These are phyloP conservation scores for Neurospora sp. DNA, from an alignment of 495 filamentous ascomycete genomes.

Conservation along the genomic window DNA sequence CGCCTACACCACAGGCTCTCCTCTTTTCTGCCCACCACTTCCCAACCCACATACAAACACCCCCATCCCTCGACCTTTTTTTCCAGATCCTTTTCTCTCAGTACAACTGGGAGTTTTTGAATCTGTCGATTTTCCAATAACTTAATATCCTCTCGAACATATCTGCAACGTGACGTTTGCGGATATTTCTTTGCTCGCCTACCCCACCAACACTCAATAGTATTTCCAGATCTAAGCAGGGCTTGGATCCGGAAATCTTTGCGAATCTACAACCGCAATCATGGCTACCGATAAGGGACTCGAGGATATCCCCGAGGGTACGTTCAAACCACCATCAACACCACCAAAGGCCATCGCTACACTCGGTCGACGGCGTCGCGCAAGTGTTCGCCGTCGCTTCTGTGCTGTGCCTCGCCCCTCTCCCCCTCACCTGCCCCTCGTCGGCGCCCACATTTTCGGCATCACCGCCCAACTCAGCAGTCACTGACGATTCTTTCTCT, in stretches of 20 bases:
- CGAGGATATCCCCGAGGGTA: slow-evolving; percentile 90
- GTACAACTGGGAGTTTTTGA: slow-evolving; percentile 26
- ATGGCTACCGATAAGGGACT: slow-evolving; percentile 96
- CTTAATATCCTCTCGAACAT: slow-evolving; percentile 28
- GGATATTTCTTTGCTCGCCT: slow-evolving; percentile 30
- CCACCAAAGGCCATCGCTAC: neutral
- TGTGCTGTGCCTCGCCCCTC: neutral
- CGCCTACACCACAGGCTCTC: slow-evolving; percentile 9
- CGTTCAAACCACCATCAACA: slow-evolving; percentile 20
- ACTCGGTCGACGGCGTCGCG: neutral
- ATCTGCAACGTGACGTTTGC: slow-evolving; percentile 29
- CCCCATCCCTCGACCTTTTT: slow-evolving; percentile 10
- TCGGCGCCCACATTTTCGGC: neutral
- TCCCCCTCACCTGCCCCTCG: neutral
- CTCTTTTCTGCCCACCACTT: slow-evolving; percentile 23
- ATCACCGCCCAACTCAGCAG: neutral
- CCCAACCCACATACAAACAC: slow-evolving; percentile 22
- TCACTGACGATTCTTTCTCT: slow-evolving; percentile 9
- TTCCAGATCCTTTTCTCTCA: slow-evolving; percentile 37
- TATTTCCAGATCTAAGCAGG: slow-evolving; percentile 49
- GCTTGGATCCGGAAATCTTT: slow-evolving; percentile 60
- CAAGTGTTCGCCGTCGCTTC: neutral
- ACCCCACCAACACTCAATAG: slow-evolving; percentile 33
- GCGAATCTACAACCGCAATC: slow-evolving; percentile 56
- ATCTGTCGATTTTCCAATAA: slow-evolving; percentile 31